phyloP scores from a whole-genome alignment of 1,284 basidiomycete genomes.

The Jaminaea rosea region DNA sequence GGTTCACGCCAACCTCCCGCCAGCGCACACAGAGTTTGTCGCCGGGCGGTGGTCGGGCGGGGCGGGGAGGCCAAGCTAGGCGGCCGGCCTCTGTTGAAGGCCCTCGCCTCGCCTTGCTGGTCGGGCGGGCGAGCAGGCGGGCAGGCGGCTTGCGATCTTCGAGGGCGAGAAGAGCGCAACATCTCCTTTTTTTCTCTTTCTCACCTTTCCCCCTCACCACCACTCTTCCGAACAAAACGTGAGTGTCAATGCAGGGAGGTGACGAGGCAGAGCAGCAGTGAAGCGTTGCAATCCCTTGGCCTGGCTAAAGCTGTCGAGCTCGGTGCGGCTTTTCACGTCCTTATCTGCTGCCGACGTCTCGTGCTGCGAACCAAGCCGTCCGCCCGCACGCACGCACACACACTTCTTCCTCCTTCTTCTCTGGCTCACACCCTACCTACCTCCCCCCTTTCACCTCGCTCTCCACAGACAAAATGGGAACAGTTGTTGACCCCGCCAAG shows the following conservation, averaged over 20 bases:
- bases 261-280: too few species aligned
- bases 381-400: too few species aligned
- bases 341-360: too few species aligned
- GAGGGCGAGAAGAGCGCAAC: not conserved
- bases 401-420: constrained; percentile 10
- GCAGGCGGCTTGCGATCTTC: not conserved
- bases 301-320: too few species aligned
- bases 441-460: constrained; percentile 14
- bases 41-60: not conserved
- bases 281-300: too few species aligned
- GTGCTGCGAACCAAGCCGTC: too few species aligned
- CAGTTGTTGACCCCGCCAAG: constrained; percentile 34
- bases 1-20: not conserved
- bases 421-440: constrained; percentile 15
- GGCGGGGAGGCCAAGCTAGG: not conserved
- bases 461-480: constrained; percentile 26
- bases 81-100: too few species aligned
- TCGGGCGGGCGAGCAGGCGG: not conserved
- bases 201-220: constrained; percentile 3
- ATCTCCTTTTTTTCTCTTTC: not conserved
- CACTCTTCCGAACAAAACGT: too few species aligned
- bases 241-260: too few species aligned
- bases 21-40: not conserved
- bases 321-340: too few species aligned
- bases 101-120: not conserved